Base-by-base conservation (phyloP, 1,284 basidiomycete species). In the Prillingera fragicola region DNA sequence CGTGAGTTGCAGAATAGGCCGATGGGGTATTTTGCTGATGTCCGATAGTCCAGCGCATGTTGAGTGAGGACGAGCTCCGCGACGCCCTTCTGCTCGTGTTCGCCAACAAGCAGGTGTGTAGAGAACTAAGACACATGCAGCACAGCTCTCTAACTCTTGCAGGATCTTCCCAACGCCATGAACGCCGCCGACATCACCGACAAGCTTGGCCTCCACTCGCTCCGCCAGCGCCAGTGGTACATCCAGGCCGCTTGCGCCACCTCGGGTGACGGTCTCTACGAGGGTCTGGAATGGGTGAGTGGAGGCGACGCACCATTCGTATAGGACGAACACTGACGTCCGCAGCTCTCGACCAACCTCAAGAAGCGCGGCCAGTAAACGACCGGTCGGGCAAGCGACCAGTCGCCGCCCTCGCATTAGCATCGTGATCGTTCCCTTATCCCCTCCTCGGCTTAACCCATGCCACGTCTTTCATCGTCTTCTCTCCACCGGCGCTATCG, bases 231-330 rank as follows among this genome's bases (percentile, higher is more conserved):
- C 77, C 87, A 86, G 55, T 96, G 92, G 94, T 98, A 94, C 77
- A 98, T 99, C 70, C 95, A 98, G 83, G 90, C 95, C 59, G 94
- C 95, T 37, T 99, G 95, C 72, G 95, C 95, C 49, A 98, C 95
- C 42, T 92, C 87, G 65, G 95, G 95, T 67, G 95, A 99, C 72
- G 94, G 94, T 78, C 80, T 98, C 54, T 98, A 98, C 74, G 95
- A 99, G 77, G 94, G 94, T 75, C 79, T 95, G 59, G 90, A 95
- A 76, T 94, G 89, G 89, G 68, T 74, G 37, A 57, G 70, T 57
- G 5, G 5, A 5, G 28, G 17, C n/a, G n/a, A n/a, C n/a, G n/a
- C n/a, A n/a, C n/a, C n/a, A n/a, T n/a, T n/a, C n/a, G n/a, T n/a
- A n/a, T n/a, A n/a, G n/a, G n/a, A n/a, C n/a, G 22, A 27, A 28